Evolutionary conservation across 164 flowering plant genomes (phyloP).

Genomic region (Umbellularia californica): DNA sequence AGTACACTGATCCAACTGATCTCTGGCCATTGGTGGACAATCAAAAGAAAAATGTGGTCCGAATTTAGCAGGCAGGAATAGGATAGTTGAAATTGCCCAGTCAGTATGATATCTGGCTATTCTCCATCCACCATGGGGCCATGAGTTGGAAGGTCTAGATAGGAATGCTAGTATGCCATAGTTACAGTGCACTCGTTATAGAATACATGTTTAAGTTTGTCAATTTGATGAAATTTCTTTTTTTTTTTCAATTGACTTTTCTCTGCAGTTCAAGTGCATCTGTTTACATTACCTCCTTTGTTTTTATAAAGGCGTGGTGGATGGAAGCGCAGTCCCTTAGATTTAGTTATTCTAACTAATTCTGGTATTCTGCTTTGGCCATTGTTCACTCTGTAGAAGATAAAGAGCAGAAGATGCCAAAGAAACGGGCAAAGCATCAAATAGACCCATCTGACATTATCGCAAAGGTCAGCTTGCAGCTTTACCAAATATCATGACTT

Average conservation of each 20-base stretch:
- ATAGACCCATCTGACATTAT: conserved; percentile 1
- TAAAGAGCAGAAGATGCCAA: background rate
- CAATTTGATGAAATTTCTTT: background rate
- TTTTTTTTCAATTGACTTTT: no score
- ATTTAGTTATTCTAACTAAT: background rate
- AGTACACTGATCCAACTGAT: background rate
- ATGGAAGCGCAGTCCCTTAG: background rate
- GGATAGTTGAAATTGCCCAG: no score
- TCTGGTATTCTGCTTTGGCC: background rate
- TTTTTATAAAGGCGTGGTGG: background rate
- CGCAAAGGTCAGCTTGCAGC: conserved; percentile 4
- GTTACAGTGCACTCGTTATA: background rate
- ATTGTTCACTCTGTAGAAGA: background rate
- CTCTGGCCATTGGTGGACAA: background rate
- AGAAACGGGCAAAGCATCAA: conserved; percentile 11
- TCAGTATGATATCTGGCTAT: background rate
- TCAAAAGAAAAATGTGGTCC: background rate
- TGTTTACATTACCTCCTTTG: background rate
- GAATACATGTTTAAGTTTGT: no score
- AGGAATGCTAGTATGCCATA: background rate
- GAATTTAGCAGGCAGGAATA: background rate
- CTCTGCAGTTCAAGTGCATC: background rate
- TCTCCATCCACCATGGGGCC: background rate
- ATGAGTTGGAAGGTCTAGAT: background rate
- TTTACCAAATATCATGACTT: background rate